A percentile compares a stretch with the other conserved stretches of the same genome.
Conservation (phyloP, 2,329 filamentous ascomycete genomes). For the Alternaria sp. region DNA sequence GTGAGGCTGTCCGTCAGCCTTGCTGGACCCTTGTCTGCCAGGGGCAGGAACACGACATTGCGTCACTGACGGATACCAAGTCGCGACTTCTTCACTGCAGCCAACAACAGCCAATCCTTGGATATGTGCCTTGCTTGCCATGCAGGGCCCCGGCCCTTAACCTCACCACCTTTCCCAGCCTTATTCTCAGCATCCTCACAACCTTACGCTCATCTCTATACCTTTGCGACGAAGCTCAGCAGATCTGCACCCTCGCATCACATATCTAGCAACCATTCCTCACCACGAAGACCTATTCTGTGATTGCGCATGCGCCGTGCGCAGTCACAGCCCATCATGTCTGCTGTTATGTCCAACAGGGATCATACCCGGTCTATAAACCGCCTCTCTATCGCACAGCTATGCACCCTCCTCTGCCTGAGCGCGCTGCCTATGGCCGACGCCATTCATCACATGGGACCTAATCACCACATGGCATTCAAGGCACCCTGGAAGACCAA, state of each 20-base stretch:
- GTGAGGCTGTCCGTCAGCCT: slow-evolving; percentile 13
- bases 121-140: slow-evolving; percentile 30
- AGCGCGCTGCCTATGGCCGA: slow-evolving; percentile 28
- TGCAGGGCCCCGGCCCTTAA: slow-evolving; percentile 14
- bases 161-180: slow-evolving; percentile 5
- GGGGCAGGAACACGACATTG: slow-evolving; percentile 27
- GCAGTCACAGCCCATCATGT: slow-evolving; percentile 27
- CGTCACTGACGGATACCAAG: slow-evolving; percentile 29
- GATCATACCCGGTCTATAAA: slow-evolving; percentile 7
- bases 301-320: slow-evolving; percentile 19
- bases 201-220: slow-evolving; percentile 1
- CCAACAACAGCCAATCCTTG: slow-evolving; percentile 21
- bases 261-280: slow-evolving; percentile 19
- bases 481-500: slow-evolving; percentile 37
- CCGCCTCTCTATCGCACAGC: slow-evolving; percentile 18
- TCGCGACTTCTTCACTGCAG: slow-evolving; percentile 31
- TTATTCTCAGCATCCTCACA: neutral
- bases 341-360: slow-evolving; percentile 11
- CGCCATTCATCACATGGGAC: slow-evolving; percentile 43
- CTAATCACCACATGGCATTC: slow-evolving; percentile 41
- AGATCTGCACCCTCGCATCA: slow-evolving; percentile 18
- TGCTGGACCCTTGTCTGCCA: slow-evolving; percentile 21
- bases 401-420: slow-evolving; percentile 33
- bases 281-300: slow-evolving; percentile 1
- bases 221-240: slow-evolving; percentile 19